Conservation (phyloP, 768 basidiomycete genomes). For the Amanita rubescens region DNA sequence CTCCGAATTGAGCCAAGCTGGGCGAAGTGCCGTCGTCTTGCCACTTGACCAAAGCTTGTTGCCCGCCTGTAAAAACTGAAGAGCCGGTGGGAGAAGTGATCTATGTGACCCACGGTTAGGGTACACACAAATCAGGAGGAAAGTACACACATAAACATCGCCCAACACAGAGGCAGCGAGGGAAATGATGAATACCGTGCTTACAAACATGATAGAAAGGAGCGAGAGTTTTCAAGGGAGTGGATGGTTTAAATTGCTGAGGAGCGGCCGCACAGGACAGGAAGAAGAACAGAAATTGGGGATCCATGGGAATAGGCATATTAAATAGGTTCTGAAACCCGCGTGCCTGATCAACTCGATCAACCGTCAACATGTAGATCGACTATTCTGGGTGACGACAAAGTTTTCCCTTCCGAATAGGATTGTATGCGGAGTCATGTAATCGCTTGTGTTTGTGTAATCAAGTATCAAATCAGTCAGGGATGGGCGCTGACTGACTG, state of each 20-base stretch:
- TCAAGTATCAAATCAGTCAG: too few relatives aligned
- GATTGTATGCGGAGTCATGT: too few relatives aligned
- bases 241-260: not conserved
- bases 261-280: not conserved
- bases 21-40: conserved; percentile 45
- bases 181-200: not conserved
- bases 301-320: too few relatives aligned
- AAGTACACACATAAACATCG: not conserved
- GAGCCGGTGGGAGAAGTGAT: conserved; percentile 46
- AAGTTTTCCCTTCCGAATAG: too few relatives aligned
- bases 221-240: not conserved
- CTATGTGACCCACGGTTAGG: conserved; percentile 27
- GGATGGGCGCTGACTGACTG: too few relatives aligned
- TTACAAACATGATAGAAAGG: conserved; percentile 1
- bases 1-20: conserved; percentile 43
- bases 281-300: not conserved
- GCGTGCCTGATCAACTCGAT: not conserved
- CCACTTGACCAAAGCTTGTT: conserved; percentile 48
- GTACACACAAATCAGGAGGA: not conserved
- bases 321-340: not conserved
- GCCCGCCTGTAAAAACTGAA: conserved; percentile 43
- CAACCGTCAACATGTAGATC: too few relatives aligned
- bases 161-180: not conserved
- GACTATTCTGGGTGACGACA: too few relatives aligned
- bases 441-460: too few relatives aligned